Evolutionary conservation across 2,329 filamentous ascomycete species (phyloP).

Genomic region (Diaporthe helianthi): DNA sequence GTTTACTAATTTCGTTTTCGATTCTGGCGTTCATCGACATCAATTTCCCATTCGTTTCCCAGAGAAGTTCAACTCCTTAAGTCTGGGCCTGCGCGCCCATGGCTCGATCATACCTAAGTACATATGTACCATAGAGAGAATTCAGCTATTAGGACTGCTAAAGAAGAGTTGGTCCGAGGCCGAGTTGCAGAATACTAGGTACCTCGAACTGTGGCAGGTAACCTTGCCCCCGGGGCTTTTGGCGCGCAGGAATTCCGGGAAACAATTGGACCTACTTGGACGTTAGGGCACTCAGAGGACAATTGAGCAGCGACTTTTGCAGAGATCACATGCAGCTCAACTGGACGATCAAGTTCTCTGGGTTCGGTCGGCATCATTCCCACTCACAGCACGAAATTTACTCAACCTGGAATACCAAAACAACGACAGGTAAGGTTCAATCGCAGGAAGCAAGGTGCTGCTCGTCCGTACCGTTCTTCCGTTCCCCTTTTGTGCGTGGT

Average conservation of each 20-base stretch:
- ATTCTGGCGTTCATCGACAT: not conserved
- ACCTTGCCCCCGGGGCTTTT: not conserved
- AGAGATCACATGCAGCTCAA: slow-evolving; percentile 2
- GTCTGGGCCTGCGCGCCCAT: not conserved
- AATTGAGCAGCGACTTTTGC: slow-evolving; percentile 7
- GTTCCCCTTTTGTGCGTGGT: no score
- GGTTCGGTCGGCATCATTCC: not conserved
- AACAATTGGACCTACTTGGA: not conserved
- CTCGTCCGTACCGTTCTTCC: no score
- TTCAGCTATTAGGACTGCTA: not conserved
- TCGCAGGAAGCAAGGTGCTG: not conserved
- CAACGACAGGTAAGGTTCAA: not conserved
- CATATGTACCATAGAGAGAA: no score
- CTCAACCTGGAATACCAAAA: not conserved
- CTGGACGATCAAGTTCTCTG: not conserved
- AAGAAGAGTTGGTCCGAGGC: not conserved
- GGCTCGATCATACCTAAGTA: not conserved
- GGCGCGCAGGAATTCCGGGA: not conserved
- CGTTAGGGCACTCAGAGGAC: slow-evolving; percentile 1
- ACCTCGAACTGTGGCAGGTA: slow-evolving; percentile 2
- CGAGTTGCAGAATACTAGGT: slow-evolving; percentile 1
- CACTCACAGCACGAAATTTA: not conserved
- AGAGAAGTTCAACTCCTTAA: not conserved
- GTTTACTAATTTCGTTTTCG: no score
- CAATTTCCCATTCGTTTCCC: not conserved